A percentile compares a stretch with the other conserved stretches of the same genome.
Evolutionary conservation across 257 asterid genomes (phyloP).

Genomic region (Rauvolfia tetraphylla): DNA sequence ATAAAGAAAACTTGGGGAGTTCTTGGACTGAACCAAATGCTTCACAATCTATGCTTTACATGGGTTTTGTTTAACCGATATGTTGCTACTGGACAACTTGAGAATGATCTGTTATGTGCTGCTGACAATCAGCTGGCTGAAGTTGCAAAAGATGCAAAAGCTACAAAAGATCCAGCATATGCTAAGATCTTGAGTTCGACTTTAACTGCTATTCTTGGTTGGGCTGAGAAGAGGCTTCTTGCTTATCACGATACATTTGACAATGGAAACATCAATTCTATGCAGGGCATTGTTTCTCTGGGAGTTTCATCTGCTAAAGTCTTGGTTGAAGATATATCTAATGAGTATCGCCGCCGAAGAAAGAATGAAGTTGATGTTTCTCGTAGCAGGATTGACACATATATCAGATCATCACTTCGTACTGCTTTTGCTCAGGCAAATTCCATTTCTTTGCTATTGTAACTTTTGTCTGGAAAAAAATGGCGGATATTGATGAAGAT

Average conservation of each 20-base stretch:
- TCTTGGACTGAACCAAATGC: conserved; percentile 82
- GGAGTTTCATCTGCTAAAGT: conserved; percentile 87
- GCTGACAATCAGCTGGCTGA: conserved; percentile 82
- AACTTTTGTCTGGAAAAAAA: conserved; percentile 1
- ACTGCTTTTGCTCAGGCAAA: conserved; percentile 99
- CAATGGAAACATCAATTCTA: conserved; percentile 63
- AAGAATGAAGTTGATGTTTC: conserved; percentile 89
- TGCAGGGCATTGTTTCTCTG: conserved; percentile 82
- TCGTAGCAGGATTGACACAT: conserved; percentile 90
- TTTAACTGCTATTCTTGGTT: conserved; percentile 86
- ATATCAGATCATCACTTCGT: conserved; percentile 93
- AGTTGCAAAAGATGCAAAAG: conserved; percentile 88
- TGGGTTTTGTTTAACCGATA: conserved; percentile 90
- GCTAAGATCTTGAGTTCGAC: conserved; percentile 78
- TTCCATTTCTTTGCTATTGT: conserved; percentile 15
- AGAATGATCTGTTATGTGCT: conserved; percentile 67
- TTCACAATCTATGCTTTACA: conserved; percentile 84
- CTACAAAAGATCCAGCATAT: conserved; percentile 68
- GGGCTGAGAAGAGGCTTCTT: conserved; percentile 97
- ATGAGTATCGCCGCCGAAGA: conserved; percentile 87
- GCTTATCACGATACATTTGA: conserved; percentile 97
- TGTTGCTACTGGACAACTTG: conserved; percentile 86
- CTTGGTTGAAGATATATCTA: conserved; percentile 92
- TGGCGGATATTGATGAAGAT: neutral
- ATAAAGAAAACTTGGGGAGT: conserved; percentile 91